Evolutionary conservation across 305 asterid genomes (phyloP).

Genomic region (Nicotiana rustica): DNA sequence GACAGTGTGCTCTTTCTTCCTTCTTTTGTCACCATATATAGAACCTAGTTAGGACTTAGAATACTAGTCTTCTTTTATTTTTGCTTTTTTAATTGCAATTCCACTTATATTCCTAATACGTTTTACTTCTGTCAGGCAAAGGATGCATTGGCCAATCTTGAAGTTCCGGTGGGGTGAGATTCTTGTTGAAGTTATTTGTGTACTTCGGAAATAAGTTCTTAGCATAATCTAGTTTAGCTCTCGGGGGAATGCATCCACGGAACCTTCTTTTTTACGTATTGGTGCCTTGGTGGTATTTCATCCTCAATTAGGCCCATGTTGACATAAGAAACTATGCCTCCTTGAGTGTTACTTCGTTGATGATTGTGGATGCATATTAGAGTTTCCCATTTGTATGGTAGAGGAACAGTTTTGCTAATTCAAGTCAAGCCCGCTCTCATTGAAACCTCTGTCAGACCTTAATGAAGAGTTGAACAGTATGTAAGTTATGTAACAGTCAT

Average conservation of each 20-base stretch:
- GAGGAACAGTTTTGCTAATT: not conserved
- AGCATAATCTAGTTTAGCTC: slow-evolving; percentile 26
- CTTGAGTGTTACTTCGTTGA: not conserved
- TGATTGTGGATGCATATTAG: not conserved
- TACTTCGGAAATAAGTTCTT: slow-evolving; percentile 31
- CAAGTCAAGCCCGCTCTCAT: slow-evolving; percentile 23
- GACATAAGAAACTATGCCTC: not conserved
- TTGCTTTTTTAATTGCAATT: slow-evolving; percentile 16
- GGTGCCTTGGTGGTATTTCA: not conserved
- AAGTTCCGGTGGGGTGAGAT: slow-evolving; percentile 83
- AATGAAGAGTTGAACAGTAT: slow-evolving; percentile 4
- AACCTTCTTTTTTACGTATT: not conserved
- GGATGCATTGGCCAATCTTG: slow-evolving; percentile 72
- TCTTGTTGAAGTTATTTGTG: slow-evolving; percentile 28
- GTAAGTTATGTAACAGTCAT: not conserved
- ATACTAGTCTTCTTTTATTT: not conserved
- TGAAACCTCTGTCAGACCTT: slow-evolving; percentile 37
- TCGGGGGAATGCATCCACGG: not conserved
- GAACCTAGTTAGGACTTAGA: not conserved
- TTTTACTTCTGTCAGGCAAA: slow-evolving; percentile 58
- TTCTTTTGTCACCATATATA: slow-evolving; percentile 17
- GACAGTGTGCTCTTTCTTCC: slow-evolving; percentile 26
- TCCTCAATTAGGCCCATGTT: not conserved
- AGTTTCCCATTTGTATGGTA: not conserved
- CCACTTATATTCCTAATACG: slow-evolving; percentile 27